These are phyloP conservation scores for Striga hermonthica DNA, from an alignment of 305 asterid genomes.

Conservation along the genomic window DNA sequence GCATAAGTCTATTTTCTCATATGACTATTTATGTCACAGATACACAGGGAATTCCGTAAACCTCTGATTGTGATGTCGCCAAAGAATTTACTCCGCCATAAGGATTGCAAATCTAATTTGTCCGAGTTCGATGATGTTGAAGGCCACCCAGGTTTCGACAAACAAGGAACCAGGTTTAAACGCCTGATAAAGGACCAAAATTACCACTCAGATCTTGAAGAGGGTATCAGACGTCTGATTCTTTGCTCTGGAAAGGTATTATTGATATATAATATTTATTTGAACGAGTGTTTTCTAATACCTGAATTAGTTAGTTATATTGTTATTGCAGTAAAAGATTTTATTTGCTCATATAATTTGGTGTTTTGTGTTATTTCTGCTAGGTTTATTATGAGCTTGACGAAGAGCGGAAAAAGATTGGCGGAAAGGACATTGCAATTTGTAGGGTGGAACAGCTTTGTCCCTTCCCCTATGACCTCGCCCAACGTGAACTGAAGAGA, in stretches of 20 bases:
- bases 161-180: constrained; percentile 97
- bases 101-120: constrained; percentile 87
- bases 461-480: constrained; percentile 93
- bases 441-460: constrained; percentile 99
- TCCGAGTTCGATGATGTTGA: constrained; percentile 93
- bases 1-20: constrained; percentile 29
- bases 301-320: neutral
- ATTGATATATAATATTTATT: neutral
- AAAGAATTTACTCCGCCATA: constrained; percentile 92
- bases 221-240: constrained; percentile 82
- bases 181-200: constrained; percentile 93
- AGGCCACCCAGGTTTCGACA: constrained; percentile 98
- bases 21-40: constrained; percentile 36
- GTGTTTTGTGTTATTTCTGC: neutral
- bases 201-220: constrained; percentile 81
- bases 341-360: neutral
- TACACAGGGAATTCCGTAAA: constrained; percentile 92
- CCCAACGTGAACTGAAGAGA: constrained; percentile 91
- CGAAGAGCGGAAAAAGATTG: constrained; percentile 63
- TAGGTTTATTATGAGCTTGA: constrained; percentile 93
- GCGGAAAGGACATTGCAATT: constrained; percentile 73
- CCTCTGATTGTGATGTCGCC: constrained; percentile 96
- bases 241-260: constrained; percentile 98
- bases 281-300: neutral
- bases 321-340: no score